Evolutionary conservation across 108 stramenopile species (phyloP).

Genomic region (Tribonema minus): DNA sequence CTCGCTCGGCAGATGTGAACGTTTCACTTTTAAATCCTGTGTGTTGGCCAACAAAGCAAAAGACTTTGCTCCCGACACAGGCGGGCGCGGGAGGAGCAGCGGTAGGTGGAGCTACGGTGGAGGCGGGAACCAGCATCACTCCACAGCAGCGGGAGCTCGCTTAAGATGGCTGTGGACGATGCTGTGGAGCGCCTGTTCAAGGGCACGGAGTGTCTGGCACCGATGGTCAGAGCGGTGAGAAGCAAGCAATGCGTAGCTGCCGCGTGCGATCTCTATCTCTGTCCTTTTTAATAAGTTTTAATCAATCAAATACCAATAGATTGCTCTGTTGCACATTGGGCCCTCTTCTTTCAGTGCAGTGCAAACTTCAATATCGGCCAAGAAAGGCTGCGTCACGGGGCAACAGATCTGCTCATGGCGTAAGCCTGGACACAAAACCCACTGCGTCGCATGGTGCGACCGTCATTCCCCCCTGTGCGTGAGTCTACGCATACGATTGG

Average conservation of each 20-base stretch:
- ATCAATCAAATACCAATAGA: not conserved
- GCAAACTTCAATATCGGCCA: not conserved
- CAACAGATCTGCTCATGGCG: not conserved
- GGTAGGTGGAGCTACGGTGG: too few species aligned
- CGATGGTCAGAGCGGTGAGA: conserved; percentile 48
- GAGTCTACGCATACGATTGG: too few species aligned
- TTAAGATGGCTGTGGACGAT: too few species aligned
- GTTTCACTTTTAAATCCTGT: too few species aligned
- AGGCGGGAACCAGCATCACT: too few species aligned
- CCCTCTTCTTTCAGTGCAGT: not conserved
- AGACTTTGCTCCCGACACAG: too few species aligned
- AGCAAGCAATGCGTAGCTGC: not conserved
- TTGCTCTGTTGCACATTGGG: not conserved
- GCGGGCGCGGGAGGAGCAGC: too few species aligned
- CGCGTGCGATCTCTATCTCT: not conserved
- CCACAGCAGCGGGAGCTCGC: too few species aligned
- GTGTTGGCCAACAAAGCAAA: too few species aligned
- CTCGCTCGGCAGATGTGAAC: too few species aligned
- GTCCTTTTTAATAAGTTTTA: not conserved
- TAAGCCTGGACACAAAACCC: not conserved
- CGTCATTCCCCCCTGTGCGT: too few species aligned
- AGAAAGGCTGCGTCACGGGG: not conserved
- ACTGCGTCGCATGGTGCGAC: not conserved
- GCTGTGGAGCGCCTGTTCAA: conserved; percentile 4
- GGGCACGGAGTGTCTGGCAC: conserved; percentile 32